Conservation (phyloP, 208 protist species). For the Angomonas ambiguus region DNA sequence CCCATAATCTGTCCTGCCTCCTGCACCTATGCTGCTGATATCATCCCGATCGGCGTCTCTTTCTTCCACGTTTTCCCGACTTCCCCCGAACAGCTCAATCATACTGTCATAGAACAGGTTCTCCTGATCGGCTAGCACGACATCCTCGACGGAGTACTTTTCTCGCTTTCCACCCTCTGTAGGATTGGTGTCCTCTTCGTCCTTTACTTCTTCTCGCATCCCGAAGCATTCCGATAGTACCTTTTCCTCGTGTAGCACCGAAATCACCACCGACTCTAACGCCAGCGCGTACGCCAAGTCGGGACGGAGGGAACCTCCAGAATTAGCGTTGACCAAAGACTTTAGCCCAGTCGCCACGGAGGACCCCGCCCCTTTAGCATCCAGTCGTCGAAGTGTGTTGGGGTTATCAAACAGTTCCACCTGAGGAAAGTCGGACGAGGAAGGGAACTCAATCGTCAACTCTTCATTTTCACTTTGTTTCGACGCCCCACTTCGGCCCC, state of each 20-base stretch:
- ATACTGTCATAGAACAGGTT: slow-evolving; percentile 55
- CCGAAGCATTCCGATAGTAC: slow-evolving; percentile 67
- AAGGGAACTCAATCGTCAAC: slow-evolving; percentile 54
- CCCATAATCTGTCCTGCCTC: not conserved
- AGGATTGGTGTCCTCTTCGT: not conserved
- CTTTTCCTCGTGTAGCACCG: slow-evolving; percentile 65
- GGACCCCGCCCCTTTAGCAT: slow-evolving; percentile 26
- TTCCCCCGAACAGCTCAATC: slow-evolving; percentile 71
- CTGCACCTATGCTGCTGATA: not conserved
- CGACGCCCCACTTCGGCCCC: not conserved
- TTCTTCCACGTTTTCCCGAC: slow-evolving; percentile 15
- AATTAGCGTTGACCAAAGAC: slow-evolving; percentile 20
- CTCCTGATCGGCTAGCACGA: slow-evolving; percentile 12
- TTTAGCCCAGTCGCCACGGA: slow-evolving; percentile 30
- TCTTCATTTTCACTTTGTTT: slow-evolving; percentile 18
- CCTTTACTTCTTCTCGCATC: slow-evolving; percentile 22
- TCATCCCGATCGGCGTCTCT: not conserved
- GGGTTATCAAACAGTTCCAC: slow-evolving; percentile 46
- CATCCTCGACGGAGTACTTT: not conserved
- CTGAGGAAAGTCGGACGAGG: slow-evolving; percentile 21
- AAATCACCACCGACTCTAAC: slow-evolving; percentile 53
- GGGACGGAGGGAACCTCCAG: slow-evolving; percentile 45
- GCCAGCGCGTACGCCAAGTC: slow-evolving; percentile 79
- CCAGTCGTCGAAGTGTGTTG: slow-evolving; percentile 37
- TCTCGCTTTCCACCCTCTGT: no score